Base-by-base conservation (phyloP, 2,329 filamentous ascomycete species). In the Xylaria sp. region DNA sequence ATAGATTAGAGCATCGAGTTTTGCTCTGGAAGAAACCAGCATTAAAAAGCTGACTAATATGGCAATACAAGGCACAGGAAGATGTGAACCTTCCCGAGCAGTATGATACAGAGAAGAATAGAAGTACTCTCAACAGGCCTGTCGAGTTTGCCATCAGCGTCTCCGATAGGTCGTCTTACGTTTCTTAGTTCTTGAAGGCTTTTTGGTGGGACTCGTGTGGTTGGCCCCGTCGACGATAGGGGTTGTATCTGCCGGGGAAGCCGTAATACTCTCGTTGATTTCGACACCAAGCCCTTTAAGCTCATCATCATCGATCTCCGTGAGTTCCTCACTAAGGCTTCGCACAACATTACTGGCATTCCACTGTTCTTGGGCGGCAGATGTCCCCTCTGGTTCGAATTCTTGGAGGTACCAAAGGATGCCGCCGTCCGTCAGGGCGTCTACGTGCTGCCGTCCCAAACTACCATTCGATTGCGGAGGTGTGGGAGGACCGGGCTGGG, bases 301-400 rank as follows among this genome's bases (percentile, higher is more conserved):
- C 81, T 95, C 93, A 61, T 97, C 94, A 73, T 98, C 94, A 75
- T 97, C 94, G 78, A 98, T 90, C 77, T 98, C 95, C 66, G 92
- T 97, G 25, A 98, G 85, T 74, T 95, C 93, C 80, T 97, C 94
- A 75, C 93, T 97, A 80, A 95, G 90, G 74, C 83, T 84, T 34
- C 87, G 83, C 44, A 85, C 81, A 0, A 92, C 89, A 65, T 94
- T 92, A 41, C 90, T 87, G 1, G 91, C 92, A 0, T 88, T 89
- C 85, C 90, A 93, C 62, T 89, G 86, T 80, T 95, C 92, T 72
- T 91, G 91, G 65, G 92, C 85, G 10, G 95, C 88, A 0, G 91
- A 95, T 0, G 94, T 97, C 66, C 94, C 95, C 63, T 89, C 64
- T 1, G 92, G 91, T 61, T 96, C 89, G 77, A 97, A 97, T 9